Evolutionary conservation across 352 stramenopile species (phyloP), one percentile per base, ranked within the genome.

Genomic region (Globisporangium rhizosaccharum): DNA sequence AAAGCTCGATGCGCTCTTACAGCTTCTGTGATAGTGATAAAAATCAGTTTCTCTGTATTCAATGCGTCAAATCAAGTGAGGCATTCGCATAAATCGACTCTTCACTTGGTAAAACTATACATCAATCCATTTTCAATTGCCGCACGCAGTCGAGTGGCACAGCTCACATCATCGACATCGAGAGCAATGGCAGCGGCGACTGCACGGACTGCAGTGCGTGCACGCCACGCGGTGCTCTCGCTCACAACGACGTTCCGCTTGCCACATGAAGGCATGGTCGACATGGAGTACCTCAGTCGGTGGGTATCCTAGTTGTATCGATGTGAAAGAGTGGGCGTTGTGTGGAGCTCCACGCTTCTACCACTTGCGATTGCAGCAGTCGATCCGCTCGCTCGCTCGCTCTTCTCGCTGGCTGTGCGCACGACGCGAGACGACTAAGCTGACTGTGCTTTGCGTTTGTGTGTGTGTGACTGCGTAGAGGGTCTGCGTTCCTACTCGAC

Each of bases 241-340:
- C 71, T 92, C 36, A 87, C 82, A 59, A 90, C 82, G 57, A 79
- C 70, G 66, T 92, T 92, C 72, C 82, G 80, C 33, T 70, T 92
- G 53, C 80, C 82, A 20, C 76, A 92, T 58, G 73, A 93, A 55
- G 83, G 81, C 66, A 93, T 93, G 83, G 60, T 60, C 39, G 62
- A 72, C 9, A 70, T 90, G 36, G 79, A 90, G 52, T 90, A 90
- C 65, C 79, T 93, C 44, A 93, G 83, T 57, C 74, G 79, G 79
- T 87, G 59, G 25, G 42, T 26, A 9, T 3, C 44, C 14, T 63
- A 9, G 33, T 39, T 39, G 33, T 5, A 39, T 39, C 1, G 33
- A 12, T 39, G 33, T 2, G 33, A 12, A 8, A 5, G 33, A 39
- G 33, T 39, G 33, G 6, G 14, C 3, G 0, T 12, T 49, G 44